These are phyloP conservation scores for Meyerozyma elateridarum DNA, from an alignment of 1,139 yeast genomes.

Conservation along the genomic window DNA sequence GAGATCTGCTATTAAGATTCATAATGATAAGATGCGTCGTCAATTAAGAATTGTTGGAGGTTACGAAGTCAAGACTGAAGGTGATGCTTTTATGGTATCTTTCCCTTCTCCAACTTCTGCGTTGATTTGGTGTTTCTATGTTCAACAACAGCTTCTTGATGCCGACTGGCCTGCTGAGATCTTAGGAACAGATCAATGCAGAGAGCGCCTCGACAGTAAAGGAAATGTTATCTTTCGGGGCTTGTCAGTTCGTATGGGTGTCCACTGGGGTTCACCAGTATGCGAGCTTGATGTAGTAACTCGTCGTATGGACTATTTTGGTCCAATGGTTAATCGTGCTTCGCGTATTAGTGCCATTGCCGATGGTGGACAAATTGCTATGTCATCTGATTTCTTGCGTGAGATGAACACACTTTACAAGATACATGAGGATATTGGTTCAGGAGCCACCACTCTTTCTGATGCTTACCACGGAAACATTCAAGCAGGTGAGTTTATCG, in stretches of 20 bases:
- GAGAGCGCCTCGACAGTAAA: conserved; percentile 67
- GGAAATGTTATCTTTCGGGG: conserved; percentile 75
- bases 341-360: conserved; percentile 93
- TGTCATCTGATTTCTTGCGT: conserved; percentile 74
- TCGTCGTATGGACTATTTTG: conserved; percentile 96
- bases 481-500: conserved; percentile 59
- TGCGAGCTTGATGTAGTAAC: conserved; percentile 94
- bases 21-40: conserved; percentile 90
- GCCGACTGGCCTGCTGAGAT: conserved; percentile 98
- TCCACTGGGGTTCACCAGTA: conserved; percentile 97
- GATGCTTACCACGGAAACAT: conserved; percentile 64
- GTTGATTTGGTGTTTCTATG: conserved; percentile 88
- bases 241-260: conserved; percentile 93
- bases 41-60: conserved; percentile 92
- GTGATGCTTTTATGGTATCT: conserved; percentile 98
- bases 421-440: conserved; percentile 45
- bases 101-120: conserved; percentile 93
- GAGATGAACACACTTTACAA: conserved; percentile 61
- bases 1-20: conserved; percentile 95
- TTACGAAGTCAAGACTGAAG: conserved; percentile 97
- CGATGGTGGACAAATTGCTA: conserved; percentile 95
- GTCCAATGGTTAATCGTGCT: conserved; percentile 97
- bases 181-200: conserved; percentile 77
- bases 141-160: conserved; percentile 72
- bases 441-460: conserved; percentile 32